A percentile compares a stretch with the other conserved stretches of the same genome.
phyloP scores from a whole-genome alignment of 768 basidiomycete species.

The Collybia nuda region DNA sequence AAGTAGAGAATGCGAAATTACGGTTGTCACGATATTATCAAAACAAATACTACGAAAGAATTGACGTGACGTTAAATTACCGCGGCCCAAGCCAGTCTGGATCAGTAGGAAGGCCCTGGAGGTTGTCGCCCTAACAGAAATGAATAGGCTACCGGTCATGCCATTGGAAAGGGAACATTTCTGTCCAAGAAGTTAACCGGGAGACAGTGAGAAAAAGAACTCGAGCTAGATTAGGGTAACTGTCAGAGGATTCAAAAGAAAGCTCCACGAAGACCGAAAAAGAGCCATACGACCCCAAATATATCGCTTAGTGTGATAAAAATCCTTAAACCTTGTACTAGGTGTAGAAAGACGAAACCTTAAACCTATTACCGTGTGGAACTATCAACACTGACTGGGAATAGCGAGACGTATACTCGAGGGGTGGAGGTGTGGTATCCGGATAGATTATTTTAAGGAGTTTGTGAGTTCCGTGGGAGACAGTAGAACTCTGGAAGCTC shows the following conservation, averaged over 20 bases:
- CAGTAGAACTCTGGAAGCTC: too few species aligned
- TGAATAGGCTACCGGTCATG: constrained; percentile 17
- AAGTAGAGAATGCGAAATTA: constrained; percentile 5
- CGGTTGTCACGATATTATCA: constrained; percentile 7
- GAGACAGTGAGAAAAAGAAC: constrained; percentile 25
- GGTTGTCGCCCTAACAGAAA: constrained; percentile 13
- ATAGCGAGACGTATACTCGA: too few species aligned
- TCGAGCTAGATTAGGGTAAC: constrained; percentile 18
- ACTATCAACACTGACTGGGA: too few species aligned
- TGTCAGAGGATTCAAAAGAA: constrained; percentile 5
- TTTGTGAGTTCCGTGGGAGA: too few species aligned
- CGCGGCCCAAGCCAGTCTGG: constrained; percentile 20
- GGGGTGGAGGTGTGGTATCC: too few species aligned
- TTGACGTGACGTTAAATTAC: constrained; percentile 40
- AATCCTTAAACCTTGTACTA: too few species aligned
- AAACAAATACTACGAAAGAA: constrained; percentile 16
- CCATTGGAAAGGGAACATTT: constrained; percentile 17
- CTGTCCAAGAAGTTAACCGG: constrained; percentile 19
- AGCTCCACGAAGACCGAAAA: constrained; percentile 2
- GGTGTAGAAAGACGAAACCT: too few species aligned
- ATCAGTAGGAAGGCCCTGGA: constrained; percentile 1
- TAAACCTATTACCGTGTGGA: too few species aligned
- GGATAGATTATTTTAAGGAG: too few species aligned
- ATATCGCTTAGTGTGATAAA: too few species aligned
- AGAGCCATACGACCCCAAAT: too few species aligned